Evolutionary conservation across 257 asterid genomes (phyloP).

Genomic region (Solanum piurae): DNA sequence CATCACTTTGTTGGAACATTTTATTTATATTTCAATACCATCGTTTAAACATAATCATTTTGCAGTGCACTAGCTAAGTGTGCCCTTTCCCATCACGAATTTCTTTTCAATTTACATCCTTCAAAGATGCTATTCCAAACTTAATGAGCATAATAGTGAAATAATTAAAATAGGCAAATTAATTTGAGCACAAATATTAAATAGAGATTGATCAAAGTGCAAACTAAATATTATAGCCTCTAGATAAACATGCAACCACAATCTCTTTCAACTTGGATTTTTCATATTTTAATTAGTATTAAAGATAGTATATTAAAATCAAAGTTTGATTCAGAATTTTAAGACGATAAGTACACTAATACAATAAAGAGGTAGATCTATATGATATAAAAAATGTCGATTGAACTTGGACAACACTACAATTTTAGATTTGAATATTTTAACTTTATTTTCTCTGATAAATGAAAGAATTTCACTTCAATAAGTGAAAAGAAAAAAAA

Average conservation of each 20-base stretch:
- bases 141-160: no score
- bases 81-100: no score
- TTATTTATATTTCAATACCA: no score
- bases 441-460: background rate
- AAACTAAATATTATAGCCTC: background rate
- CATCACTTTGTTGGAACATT: no score
- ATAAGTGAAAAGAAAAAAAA: background rate
- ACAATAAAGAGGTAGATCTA: background rate
- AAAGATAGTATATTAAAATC: background rate
- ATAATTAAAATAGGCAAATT: background rate
- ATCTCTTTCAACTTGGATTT: background rate
- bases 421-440: background rate
- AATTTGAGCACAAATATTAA: background rate
- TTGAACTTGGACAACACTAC: background rate
- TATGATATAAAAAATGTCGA: background rate
- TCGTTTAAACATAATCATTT: no score
- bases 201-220: background rate
- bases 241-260: background rate
- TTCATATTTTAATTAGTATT: background rate
- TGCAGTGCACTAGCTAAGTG: no score
- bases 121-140: no score
- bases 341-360: background rate
- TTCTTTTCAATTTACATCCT: no score
- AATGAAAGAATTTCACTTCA: background rate
- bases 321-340: no score